Conservation (phyloP, 1,139 yeast species). For the Candida neerlandica region DNA sequence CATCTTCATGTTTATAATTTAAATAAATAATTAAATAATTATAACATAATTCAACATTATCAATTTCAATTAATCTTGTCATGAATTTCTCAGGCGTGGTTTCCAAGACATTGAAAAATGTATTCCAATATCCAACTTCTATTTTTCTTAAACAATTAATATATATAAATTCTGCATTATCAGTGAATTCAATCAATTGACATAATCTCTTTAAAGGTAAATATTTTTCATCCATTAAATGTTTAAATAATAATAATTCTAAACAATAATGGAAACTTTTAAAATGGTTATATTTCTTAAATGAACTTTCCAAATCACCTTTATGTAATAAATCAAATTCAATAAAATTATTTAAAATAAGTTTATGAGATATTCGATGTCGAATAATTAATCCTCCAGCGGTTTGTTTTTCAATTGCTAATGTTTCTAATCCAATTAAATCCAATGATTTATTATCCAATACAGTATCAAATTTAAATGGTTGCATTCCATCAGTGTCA, state of each 20-base stretch:
- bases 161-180: slow-evolving; percentile 34
- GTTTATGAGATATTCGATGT: slow-evolving; percentile 31
- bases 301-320: slow-evolving; percentile 21
- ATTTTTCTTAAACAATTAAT: slow-evolving; percentile 48
- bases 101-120: slow-evolving; percentile 36
- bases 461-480: slow-evolving; percentile 23
- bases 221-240: slow-evolving; percentile 25
- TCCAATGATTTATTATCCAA: slow-evolving; percentile 21
- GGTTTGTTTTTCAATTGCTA: slow-evolving; percentile 22
- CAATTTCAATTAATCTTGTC: slow-evolving; percentile 35
- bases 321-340: slow-evolving; percentile 39
- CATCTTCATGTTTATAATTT: slow-evolving; percentile 41
- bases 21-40: slow-evolving; percentile 45
- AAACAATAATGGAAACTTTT: slow-evolving; percentile 41
- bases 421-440: slow-evolving; percentile 39
- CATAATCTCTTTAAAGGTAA: slow-evolving; percentile 26
- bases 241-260: slow-evolving; percentile 41
- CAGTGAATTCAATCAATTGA: slow-evolving; percentile 31
- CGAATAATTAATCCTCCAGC: slow-evolving; percentile 23
- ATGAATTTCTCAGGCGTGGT: slow-evolving; percentile 44
- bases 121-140: slow-evolving; percentile 44
- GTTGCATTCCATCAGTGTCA: slow-evolving; percentile 32
- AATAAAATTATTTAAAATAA: slow-evolving; percentile 41
- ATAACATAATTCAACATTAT: slow-evolving; percentile 45
- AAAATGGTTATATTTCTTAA: slow-evolving; percentile 30